Base-by-base conservation (phyloP, 495 filamentous ascomycete genomes). In the Mytilinidion resinicola region DNA sequence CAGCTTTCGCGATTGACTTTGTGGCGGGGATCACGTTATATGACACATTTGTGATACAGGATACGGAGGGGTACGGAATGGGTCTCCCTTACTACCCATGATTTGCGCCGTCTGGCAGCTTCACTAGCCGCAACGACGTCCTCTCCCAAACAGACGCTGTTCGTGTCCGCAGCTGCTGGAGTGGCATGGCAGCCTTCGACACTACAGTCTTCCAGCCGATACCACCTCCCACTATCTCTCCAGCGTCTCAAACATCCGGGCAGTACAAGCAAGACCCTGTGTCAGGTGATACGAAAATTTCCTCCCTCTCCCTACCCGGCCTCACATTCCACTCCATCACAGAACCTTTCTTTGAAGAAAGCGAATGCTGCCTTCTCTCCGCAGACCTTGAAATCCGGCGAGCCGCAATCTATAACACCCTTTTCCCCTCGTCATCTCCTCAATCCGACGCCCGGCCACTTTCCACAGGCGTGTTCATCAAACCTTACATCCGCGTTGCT, bases 161-260 rank as follows among this genome's bases (percentile, higher is more conserved):
- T 4, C 76, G 82, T 25, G 87, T 90, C 2, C 80, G 80, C 61
- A 85, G 82, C 57, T 91, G 88, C 70, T 91, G 88, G 88, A 84
- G 85, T 41, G 88, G 88, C 8, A 88, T 90, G 78, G 83, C 86
- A 4, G 86, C 86, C 6, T 88, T 89, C 63, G 83, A 90, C 62
- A 86, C 84, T 1, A 72, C 70, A 48, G 84, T 79, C 52, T 84
- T 90, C 62, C 81, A 69, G 66, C 62, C 60, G 11, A 15, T n/a
- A 12, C 34, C 25, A 6, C 38, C 44, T 12, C 8, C n/a, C 7
- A 21, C 0, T 49, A 61, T 50, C 46, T 25, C 71, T 19, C 78
- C 83, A 84, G 0, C 25, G 3, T 30, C 25, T 30, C 25, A 6
- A 30, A 30, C 25, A 6, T 6, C 25, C 6, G 25, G 2, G 2